Evolutionary conservation across 441 rosid species (phyloP).

Genomic region (Gossypium lobatum): DNA sequence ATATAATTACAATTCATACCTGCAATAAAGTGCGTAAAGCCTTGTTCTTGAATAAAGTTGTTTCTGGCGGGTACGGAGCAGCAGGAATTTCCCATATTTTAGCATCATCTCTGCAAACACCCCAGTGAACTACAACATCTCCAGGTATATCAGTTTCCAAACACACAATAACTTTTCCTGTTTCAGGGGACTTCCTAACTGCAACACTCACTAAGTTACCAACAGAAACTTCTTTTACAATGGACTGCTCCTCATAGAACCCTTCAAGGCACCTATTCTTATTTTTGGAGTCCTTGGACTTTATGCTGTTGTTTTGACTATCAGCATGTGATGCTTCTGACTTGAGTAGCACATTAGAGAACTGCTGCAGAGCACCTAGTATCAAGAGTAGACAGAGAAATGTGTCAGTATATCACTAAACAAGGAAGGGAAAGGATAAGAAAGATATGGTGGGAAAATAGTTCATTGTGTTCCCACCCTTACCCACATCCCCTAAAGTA

Average conservation of each 20-base stretch:
- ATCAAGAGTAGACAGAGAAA: conserved; percentile 18
- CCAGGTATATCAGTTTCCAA: conserved; percentile 82
- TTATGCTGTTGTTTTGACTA: conserved; percentile 26
- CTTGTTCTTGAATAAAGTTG: conserved; percentile 65
- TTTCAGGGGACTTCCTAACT: conserved; percentile 59
- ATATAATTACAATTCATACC: conserved; percentile 35
- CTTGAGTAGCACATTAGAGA: conserved; percentile 46
- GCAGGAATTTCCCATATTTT: conserved; percentile 83
- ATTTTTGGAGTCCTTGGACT: conserved; percentile 31
- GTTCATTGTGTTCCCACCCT: background rate
- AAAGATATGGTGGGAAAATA: background rate
- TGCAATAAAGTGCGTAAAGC: conserved; percentile 75
- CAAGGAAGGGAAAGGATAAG: background rate
- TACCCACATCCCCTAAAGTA: background rate
- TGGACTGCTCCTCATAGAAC: conserved; percentile 70
- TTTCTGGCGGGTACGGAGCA: conserved; percentile 74
- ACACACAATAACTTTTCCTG: conserved; percentile 48
- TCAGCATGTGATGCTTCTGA: conserved; percentile 33
- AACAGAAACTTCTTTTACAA: conserved; percentile 44
- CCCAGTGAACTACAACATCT: conserved; percentile 92
- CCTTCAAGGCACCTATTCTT: conserved; percentile 42
- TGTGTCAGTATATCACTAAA: conserved; percentile 16
- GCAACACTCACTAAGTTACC: conserved; percentile 51
- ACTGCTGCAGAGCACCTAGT: conserved; percentile 51
- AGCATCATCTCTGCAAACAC: conserved; percentile 73